Evolutionary conservation across 768 basidiomycete species (phyloP), one percentile per base, ranked within the genome.

Genomic region (Xanthoconium purpureum): DNA sequence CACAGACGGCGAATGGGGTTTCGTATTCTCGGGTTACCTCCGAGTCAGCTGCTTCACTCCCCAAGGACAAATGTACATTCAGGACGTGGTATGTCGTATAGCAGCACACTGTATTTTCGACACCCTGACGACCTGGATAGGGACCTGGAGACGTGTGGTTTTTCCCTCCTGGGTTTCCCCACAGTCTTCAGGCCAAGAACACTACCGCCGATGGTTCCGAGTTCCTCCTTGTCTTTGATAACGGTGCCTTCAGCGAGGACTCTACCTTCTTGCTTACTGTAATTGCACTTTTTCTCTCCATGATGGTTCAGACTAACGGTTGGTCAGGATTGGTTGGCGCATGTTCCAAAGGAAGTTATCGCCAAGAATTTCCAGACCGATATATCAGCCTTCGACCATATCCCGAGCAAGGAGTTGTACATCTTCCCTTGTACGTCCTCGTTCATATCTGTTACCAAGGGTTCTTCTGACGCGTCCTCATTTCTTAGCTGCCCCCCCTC

Each of bases 241-340:
- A 47, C 30, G 74, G 76, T 47, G 40, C 65, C 12, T 85, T 85
- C 61, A 78, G 75, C 32, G 85, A 85, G 66, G 84, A 85, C 46
- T 65, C 74, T 4, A 85, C 84, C 2, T 85, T 86, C 64, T 73
- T 80, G 40, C 69, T 74, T 33, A 66, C 66, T 14, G 67, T 56
- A 33, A 54, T 66, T 39, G 4, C n/a, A 50, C 20, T 47, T 8
- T 9, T 40, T 24, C 36, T 46, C 15, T 20, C 14, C 4, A 15
- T 37, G 12, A 4, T 36, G 5, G 6, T 47, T 50, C 11, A 35
- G 32, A 20, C 28, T 11, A 33, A 36, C 30, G 35, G n/a, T 52
- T 13, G 51, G 54, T 17, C 80, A 85, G 54, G 86, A 88, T 56
- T 88, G 87, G 84, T 73, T 87, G 24, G 76, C 85, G 4, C 87